Conservation (phyloP, 1,139 yeast genomes). For the Debaryomyces robertsiae region DNA sequence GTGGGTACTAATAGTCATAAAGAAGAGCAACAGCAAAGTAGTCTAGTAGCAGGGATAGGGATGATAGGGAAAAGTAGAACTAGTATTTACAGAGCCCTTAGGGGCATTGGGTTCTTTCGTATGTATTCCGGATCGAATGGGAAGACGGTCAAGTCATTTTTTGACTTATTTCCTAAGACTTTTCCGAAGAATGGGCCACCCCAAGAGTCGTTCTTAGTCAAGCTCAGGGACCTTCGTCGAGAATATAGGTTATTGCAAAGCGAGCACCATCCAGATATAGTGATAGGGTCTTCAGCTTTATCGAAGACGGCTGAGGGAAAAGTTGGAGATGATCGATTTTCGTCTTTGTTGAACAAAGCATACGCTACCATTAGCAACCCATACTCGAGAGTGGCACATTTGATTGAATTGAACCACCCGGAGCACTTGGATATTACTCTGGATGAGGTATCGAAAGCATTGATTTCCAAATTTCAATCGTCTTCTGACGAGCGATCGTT, state of each 20-base stretch:
- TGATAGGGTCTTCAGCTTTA: conserved; percentile 32
- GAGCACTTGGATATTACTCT: conserved; percentile 41
- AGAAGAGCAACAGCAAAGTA: too few relatives aligned
- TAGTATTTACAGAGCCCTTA: neutral
- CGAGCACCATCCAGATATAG: conserved; percentile 76
- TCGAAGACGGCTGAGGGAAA: conserved; percentile 18
- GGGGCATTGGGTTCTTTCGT: conserved; percentile 1
- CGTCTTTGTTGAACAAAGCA: conserved; percentile 71
- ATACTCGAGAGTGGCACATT: conserved; percentile 54
- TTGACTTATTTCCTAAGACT: conserved; percentile 71
- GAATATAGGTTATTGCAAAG: conserved; percentile 79
- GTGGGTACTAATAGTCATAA: neutral
- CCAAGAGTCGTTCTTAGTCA: conserved; percentile 57
- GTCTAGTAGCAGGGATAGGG: neutral
- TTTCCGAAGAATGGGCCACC: conserved; percentile 76
- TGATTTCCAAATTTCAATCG: conserved; percentile 38
- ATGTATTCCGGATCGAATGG: conserved; percentile 9
- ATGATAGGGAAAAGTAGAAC: conserved; percentile 1
- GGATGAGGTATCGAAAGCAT: conserved; percentile 41
- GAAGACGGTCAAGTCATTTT: conserved; percentile 36
- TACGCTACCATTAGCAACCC: conserved; percentile 73
- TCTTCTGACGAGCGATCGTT: conserved; percentile 32
- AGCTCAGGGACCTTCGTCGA: conserved; percentile 56
- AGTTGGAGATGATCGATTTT: conserved; percentile 28
- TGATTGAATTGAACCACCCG: conserved; percentile 40